Evolutionary conservation across 495 filamentous ascomycete species (phyloP).

Genomic region (Acidomyces sp.): DNA sequence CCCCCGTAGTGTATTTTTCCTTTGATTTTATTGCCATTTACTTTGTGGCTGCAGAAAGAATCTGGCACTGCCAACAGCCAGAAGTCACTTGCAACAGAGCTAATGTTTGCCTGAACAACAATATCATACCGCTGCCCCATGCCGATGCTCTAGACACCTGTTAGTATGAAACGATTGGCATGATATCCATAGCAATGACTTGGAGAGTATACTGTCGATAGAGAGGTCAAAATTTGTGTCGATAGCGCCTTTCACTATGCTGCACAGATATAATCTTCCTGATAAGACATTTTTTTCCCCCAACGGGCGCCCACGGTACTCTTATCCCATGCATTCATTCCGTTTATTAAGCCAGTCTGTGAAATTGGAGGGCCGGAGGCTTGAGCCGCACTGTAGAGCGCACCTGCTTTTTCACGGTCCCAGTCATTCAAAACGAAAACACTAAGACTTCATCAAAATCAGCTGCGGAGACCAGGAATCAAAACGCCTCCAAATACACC

Average conservation of each 20-base stretch:
- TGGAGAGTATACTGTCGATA: slow-evolving; percentile 31
- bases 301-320: not conserved
- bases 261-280: slow-evolving; percentile 46
- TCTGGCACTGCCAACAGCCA: slow-evolving; percentile 24
- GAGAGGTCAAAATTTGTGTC: slow-evolving; percentile 34
- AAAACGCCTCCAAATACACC: slow-evolving; percentile 18
- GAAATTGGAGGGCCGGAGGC: not conserved
- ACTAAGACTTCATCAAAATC: slow-evolving; percentile 27
- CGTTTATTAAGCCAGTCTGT: not conserved
- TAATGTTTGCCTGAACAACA: slow-evolving; percentile 23
- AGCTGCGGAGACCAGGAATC: slow-evolving; percentile 24
- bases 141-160: slow-evolving; percentile 5
- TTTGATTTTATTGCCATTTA: not conserved
- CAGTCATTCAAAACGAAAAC: slow-evolving; percentile 23
- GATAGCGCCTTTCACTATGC: slow-evolving; percentile 52
- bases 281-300: slow-evolving; percentile 17
- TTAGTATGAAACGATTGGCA: slow-evolving; percentile 30
- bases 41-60: slow-evolving; percentile 6
- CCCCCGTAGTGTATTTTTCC: slow-evolving; percentile 7
- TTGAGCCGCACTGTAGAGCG: not conserved
- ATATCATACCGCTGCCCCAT: slow-evolving; percentile 30
- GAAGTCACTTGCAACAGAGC: slow-evolving; percentile 21
- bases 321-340: not conserved
- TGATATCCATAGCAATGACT: slow-evolving; percentile 33
- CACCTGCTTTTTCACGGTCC: slow-evolving; percentile 18